These are phyloP conservation scores for Ampelomyces quisqualis DNA, from an alignment of 2,329 filamentous ascomycete species.

Conservation along the genomic window DNA sequence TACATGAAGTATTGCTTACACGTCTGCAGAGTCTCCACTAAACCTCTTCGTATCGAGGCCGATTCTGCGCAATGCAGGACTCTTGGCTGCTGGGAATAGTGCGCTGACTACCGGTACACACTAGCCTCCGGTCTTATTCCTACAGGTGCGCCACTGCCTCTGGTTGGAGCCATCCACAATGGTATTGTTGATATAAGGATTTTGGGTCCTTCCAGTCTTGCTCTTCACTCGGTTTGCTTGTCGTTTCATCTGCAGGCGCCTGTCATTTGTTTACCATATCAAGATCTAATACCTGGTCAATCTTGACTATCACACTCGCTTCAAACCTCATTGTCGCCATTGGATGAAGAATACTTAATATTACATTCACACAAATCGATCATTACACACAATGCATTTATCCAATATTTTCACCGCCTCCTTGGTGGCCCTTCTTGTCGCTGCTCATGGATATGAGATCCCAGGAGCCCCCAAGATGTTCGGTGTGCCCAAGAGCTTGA, in stretches of 20 bases:
- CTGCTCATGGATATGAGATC: slow-evolving; percentile 31
- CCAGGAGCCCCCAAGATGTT: slow-evolving; percentile 37
- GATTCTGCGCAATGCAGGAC: slow-evolving; percentile 13
- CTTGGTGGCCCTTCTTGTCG: slow-evolving; percentile 34
- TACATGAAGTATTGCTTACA: too few species aligned
- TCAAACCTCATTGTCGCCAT: slow-evolving; percentile 3
- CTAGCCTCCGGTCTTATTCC: slow-evolving; percentile 19
- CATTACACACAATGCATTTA: slow-evolving; percentile 31
- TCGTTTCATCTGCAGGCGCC: slow-evolving; percentile 26
- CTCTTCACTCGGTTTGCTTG: slow-evolving; percentile 25
- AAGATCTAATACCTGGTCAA: slow-evolving; percentile 21
- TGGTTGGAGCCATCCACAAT: slow-evolving; percentile 8
- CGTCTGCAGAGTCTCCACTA: slow-evolving; percentile 13
- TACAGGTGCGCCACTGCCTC: slow-evolving; percentile 20
- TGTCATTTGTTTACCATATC: slow-evolving; percentile 31
- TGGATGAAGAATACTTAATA: slow-evolving; percentile 1
- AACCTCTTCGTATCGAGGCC: slow-evolving; percentile 16
- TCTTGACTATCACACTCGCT: slow-evolving; percentile 21
- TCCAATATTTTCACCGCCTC: slow-evolving; percentile 31
- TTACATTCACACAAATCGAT: slow-evolving; percentile 3
- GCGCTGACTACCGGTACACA: slow-evolving; percentile 13
- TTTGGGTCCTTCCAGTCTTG: slow-evolving; percentile 6
- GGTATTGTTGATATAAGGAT: slow-evolving; percentile 24
- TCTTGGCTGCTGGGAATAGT: slow-evolving; percentile 25
- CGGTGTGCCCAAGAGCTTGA: slow-evolving; percentile 34